Percentiles rank a stretch among this genome's conserved stretches.
phyloP scores from a whole-genome alignment of 2,329 filamentous ascomycete species.

The Fusarium chlamydosporum region DNA sequence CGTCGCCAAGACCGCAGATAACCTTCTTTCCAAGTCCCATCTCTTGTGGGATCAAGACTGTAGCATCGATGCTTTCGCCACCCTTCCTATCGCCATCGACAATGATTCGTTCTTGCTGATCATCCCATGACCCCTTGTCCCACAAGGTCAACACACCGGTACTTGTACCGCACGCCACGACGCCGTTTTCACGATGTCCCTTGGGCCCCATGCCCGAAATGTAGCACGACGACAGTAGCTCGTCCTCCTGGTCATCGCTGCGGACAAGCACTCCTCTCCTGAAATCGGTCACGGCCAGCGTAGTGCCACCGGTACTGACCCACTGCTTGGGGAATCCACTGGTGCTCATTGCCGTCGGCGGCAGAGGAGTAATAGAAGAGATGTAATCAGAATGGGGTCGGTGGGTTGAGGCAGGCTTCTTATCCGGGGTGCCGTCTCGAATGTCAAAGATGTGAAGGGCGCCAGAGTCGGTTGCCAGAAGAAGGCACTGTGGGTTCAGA shows the following conservation, averaged over 20 bases:
- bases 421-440: conserved; percentile 70
- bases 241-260: conserved; percentile 95
- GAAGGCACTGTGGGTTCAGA: conserved; percentile 87
- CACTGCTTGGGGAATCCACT: conserved; percentile 95
- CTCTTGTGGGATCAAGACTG: conserved; percentile 78
- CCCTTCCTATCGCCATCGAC: conserved; percentile 71
- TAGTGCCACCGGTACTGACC: conserved; percentile 93
- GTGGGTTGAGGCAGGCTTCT: conserved; percentile 82
- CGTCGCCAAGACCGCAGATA: conserved; percentile 85
- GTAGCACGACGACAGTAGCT: conserved; percentile 85
- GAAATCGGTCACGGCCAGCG: conserved; percentile 89
- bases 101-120: conserved; percentile 90
- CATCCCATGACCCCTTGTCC: conserved; percentile 95
- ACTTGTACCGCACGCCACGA: conserved; percentile 81
- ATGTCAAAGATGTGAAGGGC: conserved; percentile 91
- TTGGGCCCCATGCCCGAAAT: conserved; percentile 82
- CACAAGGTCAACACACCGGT: conserved; percentile 90
- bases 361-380: conserved; percentile 86
- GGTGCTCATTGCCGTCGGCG: conserved; percentile 83
- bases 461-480: conserved; percentile 91
- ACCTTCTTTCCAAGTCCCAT: conserved; percentile 80
- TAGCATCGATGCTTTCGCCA: conserved; percentile 85
- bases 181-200: conserved; percentile 75
- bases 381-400: conserved; percentile 94
- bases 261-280: conserved; percentile 87